Evolutionary conservation across 805 yeast genomes (phyloP).

Genomic region (Kodamaea kaohsiungensis): DNA sequence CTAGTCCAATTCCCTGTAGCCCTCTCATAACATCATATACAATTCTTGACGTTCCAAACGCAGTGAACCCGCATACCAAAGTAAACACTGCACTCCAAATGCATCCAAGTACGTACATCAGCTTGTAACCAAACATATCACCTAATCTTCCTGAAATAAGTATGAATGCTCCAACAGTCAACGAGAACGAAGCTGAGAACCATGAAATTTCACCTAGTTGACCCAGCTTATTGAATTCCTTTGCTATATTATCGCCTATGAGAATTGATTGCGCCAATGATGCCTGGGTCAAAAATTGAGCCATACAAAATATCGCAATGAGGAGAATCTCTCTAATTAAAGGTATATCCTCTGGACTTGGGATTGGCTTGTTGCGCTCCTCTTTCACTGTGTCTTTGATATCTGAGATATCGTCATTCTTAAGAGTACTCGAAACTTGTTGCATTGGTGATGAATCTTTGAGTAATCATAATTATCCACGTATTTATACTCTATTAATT

Average conservation of each 20-base stretch:
- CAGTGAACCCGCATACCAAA: constrained; percentile 28
- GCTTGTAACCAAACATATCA: constrained; percentile 37
- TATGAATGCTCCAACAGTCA: constrained; percentile 39
- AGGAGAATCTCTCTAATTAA: constrained; percentile 22
- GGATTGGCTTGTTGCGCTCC: neutral
- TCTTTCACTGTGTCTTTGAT: neutral
- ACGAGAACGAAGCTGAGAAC: constrained; percentile 36
- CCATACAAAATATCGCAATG: constrained; percentile 23
- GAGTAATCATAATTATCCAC: too few species aligned
- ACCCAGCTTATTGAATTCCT: constrained; percentile 24
- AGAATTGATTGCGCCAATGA: constrained; percentile 30
- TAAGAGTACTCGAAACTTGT: neutral
- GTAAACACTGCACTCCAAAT: constrained; percentile 24
- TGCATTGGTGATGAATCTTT: neutral
- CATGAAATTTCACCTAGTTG: constrained; percentile 33
- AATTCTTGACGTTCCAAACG: constrained; percentile 21
- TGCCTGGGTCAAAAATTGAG: constrained; percentile 33
- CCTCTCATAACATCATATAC: constrained; percentile 33
- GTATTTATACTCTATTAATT: too few species aligned
- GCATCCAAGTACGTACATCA: constrained; percentile 26
- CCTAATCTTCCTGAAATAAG: constrained; percentile 35
- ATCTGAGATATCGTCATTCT: neutral
- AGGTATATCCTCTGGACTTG: constrained; percentile 23
- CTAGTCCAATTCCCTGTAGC: constrained; percentile 37
- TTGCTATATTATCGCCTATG: constrained; percentile 19